A percentile compares a stretch with the other conserved stretches of the same genome.
Evolutionary conservation across 2,329 filamentous ascomycete genomes (phyloP).

Genomic region (Xylaria sp.): DNA sequence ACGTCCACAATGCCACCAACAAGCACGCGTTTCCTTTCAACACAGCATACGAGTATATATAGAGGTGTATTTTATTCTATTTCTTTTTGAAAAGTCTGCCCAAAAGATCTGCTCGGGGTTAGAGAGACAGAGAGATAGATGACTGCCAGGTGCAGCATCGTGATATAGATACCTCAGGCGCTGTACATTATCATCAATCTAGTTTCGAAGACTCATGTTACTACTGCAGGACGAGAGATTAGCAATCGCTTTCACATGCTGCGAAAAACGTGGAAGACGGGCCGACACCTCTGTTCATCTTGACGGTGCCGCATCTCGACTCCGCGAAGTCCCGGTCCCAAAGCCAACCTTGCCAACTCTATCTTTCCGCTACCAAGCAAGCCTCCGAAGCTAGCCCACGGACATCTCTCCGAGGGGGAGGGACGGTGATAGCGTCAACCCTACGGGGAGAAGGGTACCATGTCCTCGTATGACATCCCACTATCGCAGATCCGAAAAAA

Average conservation of each 20-base stretch:
- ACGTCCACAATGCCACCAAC: slow-evolving; percentile 4
- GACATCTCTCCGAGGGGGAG: not conserved
- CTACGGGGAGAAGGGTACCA: not conserved
- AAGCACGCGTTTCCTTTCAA: slow-evolving; percentile 10
- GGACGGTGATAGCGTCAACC: not conserved
- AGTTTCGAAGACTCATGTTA: slow-evolving; percentile 11
- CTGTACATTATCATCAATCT: slow-evolving; percentile 7
- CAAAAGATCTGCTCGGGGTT: too few relatives aligned
- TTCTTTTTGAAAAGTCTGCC: too few relatives aligned
- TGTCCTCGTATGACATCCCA: too few relatives aligned
- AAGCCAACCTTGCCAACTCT: too few relatives aligned
- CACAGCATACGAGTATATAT: slow-evolving; percentile 1
- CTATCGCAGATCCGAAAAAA: not conserved
- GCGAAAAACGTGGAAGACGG: not conserved
- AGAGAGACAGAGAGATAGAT: not conserved
- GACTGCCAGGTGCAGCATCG: slow-evolving; percentile 25
- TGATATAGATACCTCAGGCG: slow-evolving; percentile 15
- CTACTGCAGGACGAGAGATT: slow-evolving; percentile 12
- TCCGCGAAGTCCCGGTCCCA: not conserved
- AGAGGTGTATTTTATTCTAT: slow-evolving; percentile 4
- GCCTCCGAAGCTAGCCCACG: not conserved
- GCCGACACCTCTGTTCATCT: not conserved
- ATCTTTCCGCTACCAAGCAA: not conserved
- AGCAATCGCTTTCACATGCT: slow-evolving; percentile 15
- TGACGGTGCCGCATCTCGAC: too few relatives aligned